A percentile compares a stretch with the other conserved stretches of the same genome.
Conservation (phyloP, 192 early-diverging fungal genomes). For the Coemansia sp. region DNA sequence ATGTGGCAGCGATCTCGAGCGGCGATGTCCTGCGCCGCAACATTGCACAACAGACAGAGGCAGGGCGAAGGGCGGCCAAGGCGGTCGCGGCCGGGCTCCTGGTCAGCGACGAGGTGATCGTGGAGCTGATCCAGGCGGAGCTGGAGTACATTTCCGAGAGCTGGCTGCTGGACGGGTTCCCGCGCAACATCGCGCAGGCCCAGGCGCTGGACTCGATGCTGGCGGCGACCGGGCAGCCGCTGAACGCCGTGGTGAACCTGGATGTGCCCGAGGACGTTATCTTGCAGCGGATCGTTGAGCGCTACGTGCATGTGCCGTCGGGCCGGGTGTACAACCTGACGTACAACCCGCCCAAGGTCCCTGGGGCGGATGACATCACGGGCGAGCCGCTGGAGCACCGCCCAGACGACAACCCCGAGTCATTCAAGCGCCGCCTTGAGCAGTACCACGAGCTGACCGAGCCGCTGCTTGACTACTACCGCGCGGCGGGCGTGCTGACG, state of each 20-base stretch:
- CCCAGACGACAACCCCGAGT: conserved; percentile 82
- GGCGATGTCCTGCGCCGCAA: conserved; percentile 83
- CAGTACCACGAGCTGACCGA: conserved; percentile 71
- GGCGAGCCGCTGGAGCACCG: conserved; percentile 85
- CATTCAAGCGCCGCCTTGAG: conserved; percentile 69
- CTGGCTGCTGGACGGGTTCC: conserved; percentile 90
- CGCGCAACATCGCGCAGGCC: conserved; percentile 81
- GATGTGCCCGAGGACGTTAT: conserved; percentile 89
- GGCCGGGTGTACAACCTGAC: conserved; percentile 90
- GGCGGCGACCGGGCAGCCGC: conserved; percentile 48
- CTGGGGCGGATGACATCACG: conserved; percentile 86
- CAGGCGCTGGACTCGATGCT: conserved; percentile 56
- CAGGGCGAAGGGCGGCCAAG: conserved; percentile 53
- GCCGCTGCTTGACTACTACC: conserved; percentile 86
- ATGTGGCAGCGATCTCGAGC: conserved; percentile 67
- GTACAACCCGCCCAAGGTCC: conserved; percentile 84
- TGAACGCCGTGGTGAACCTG: conserved; percentile 85
- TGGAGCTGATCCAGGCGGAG: conserved; percentile 38
- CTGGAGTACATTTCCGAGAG: conserved; percentile 31
- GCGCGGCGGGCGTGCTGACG: conserved; percentile 54
- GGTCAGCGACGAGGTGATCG: conserved; percentile 39
- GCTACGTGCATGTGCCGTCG: conserved; percentile 87
- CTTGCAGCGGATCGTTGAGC: conserved; percentile 84
- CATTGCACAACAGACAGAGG: conserved; percentile 61
- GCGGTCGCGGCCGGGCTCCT: conserved; percentile 38